Evolutionary conservation across 345 rosid genomes (phyloP).

Genomic region (Rhizophora apiculata): DNA sequence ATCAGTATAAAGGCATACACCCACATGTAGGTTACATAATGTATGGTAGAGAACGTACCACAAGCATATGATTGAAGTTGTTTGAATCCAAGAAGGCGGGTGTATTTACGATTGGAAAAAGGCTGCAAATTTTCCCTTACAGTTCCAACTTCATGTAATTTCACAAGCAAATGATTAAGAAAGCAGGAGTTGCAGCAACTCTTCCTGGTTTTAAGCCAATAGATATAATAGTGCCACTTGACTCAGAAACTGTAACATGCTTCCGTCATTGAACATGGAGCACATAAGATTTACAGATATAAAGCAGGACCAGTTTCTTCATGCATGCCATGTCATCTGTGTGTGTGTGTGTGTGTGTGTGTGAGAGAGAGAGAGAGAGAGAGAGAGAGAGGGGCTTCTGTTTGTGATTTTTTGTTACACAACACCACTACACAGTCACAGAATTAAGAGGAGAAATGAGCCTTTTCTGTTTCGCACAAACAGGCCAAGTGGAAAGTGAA

Average conservation of each 20-base stretch:
- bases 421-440: slow-evolving; percentile 8
- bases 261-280: slow-evolving; percentile 7
- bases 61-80: not conserved
- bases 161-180: no score
- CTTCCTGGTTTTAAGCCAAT: slow-evolving; percentile 7
- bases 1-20: no score
- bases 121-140: slow-evolving; percentile 12
- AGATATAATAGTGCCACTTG: not conserved
- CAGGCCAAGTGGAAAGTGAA: slow-evolving; percentile 11
- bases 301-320: slow-evolving; percentile 14
- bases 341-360: not conserved
- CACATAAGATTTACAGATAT: not conserved
- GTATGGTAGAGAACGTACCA: slow-evolving; percentile 19
- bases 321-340: slow-evolving; percentile 20
- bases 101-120: slow-evolving; percentile 3
- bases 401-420: slow-evolving; percentile 3
- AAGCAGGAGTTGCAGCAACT: not conserved
- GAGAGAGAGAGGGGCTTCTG: not conserved
- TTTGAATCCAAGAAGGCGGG: slow-evolving; percentile 5
- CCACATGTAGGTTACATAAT: not conserved
- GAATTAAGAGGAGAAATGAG: slow-evolving; percentile 1
- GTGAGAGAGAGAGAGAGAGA: not conserved
- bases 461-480: not conserved
- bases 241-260: slow-evolving; percentile 9
- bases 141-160: not conserved